These are phyloP conservation scores for Drechslerella dactyloides DNA, from an alignment of 2,329 filamentous ascomycete species.

Conservation along the genomic window DNA sequence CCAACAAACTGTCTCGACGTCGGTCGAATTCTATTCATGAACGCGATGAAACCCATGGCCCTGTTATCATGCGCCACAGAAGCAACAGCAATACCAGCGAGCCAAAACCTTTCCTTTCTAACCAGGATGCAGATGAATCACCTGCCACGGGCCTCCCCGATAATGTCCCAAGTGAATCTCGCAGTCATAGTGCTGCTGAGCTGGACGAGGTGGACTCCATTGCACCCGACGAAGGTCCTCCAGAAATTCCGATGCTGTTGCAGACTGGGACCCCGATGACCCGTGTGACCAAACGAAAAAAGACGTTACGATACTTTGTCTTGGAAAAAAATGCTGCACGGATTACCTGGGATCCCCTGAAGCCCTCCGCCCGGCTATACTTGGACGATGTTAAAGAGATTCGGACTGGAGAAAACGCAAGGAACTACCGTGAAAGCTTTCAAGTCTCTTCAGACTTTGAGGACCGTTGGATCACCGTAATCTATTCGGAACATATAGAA, in stretches of 20 bases:
- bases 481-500: conserved; percentile 76
- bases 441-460: conserved; percentile 72
- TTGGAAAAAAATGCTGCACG: conserved; percentile 84
- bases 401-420: conserved; percentile 78
- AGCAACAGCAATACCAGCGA: conserved; percentile 85
- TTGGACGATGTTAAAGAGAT: conserved; percentile 96
- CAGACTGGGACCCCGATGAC: conserved; percentile 77
- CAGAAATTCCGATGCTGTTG: conserved; percentile 77
- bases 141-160: conserved; percentile 62
- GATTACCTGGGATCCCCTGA: conserved; percentile 82
- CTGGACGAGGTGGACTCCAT: conserved; percentile 58
- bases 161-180: conserved; percentile 24
- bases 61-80: conserved; percentile 81
- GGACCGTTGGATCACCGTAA: conserved; percentile 82
- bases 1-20: conserved; percentile 72
- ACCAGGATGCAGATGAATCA: conserved; percentile 61
- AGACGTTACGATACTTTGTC: conserved; percentile 73
- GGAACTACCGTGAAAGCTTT: conserved; percentile 87
- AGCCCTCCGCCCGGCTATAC: conserved; percentile 83
- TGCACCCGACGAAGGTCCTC: conserved; percentile 62
- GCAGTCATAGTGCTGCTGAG: conserved; percentile 53
- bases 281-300: conserved; percentile 85
- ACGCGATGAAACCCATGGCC: conserved; percentile 86
- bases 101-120: conserved; percentile 58
- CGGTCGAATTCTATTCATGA: conserved; percentile 78